Conservation (phyloP, 2,329 filamentous ascomycete genomes). For the Thielaviopsis euricoi region DNA sequence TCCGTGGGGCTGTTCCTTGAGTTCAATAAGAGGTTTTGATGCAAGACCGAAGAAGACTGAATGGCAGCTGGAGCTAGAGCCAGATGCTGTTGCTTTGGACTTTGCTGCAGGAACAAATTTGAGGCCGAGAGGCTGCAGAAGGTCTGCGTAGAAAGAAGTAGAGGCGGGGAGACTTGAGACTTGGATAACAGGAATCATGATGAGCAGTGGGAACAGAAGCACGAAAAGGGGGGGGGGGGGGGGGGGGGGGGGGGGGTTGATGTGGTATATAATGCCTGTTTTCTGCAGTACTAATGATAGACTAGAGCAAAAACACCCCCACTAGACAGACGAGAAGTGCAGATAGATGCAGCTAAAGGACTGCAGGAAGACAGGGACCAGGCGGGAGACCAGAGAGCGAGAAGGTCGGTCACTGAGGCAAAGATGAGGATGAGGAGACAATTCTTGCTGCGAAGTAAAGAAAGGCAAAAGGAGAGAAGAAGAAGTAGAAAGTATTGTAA, state of each 20-base stretch:
- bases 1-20: not conserved
- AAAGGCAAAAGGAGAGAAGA: no score
- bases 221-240: no score
- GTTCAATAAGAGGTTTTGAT: conserved; percentile 2
- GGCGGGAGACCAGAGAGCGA: no score
- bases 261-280: not conserved
- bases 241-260: not conserved
- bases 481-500: no score
- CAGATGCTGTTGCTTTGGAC: not conserved
- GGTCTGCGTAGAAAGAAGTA: conserved; percentile 67
- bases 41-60: conserved; percentile 4
- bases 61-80: not conserved
- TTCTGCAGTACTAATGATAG: not conserved
- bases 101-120: conserved; percentile 29
- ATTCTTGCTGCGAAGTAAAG: no score
- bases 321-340: not conserved
- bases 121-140: conserved; percentile 64
- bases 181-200: conserved; percentile 35
- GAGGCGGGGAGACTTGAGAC: conserved; percentile 67
- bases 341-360: not conserved
- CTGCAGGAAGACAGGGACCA: not conserved
- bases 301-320: not conserved
- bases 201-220: conserved; percentile 13
- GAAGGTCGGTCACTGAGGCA: no score
- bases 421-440: no score